phyloP scores from a whole-genome alignment of 2,329 filamentous ascomycete species.

The Nothopassalora personata region DNA sequence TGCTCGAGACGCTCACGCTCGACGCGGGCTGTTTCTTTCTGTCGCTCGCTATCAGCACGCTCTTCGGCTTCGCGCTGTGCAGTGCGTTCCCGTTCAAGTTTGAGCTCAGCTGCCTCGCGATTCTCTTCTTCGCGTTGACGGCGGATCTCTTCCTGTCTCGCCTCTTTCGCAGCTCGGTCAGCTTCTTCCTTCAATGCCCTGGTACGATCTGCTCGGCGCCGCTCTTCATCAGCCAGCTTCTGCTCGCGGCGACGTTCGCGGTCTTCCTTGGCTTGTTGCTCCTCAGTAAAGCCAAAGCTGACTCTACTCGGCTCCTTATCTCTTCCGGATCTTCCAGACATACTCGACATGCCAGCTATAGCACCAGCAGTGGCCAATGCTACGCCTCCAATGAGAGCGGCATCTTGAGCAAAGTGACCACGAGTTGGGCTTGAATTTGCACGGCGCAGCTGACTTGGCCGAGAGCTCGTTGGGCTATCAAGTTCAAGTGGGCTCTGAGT shows the following conservation, averaged over 20 bases:
- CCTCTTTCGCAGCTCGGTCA: slow-evolving; percentile 23
- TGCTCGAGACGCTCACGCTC: slow-evolving; percentile 23
- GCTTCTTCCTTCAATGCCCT: slow-evolving; percentile 34
- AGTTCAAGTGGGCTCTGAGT: slow-evolving; percentile 18
- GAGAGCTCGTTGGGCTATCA: background rate
- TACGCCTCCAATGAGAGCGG: slow-evolving; percentile 40
- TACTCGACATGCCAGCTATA: slow-evolving; percentile 23
- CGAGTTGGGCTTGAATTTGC: slow-evolving; percentile 29
- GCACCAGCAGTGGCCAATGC: slow-evolving; percentile 35
- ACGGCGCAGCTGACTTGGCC: slow-evolving; percentile 29
- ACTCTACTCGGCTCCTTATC: slow-evolving; percentile 39
- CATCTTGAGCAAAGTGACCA: slow-evolving; percentile 31
- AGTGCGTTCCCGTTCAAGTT: slow-evolving; percentile 15
- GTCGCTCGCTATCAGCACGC: slow-evolving; percentile 3
- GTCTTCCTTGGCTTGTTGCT: slow-evolving; percentile 49
- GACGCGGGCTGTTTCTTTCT: slow-evolving; percentile 2
- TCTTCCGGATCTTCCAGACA: slow-evolving; percentile 16
- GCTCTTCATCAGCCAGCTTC: slow-evolving; percentile 24
- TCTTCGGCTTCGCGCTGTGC: slow-evolving; percentile 14
- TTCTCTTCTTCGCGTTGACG: slow-evolving; percentile 27
- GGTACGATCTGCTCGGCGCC: slow-evolving; percentile 29
- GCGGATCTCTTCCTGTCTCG: slow-evolving; percentile 24
- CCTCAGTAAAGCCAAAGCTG: slow-evolving; percentile 53
- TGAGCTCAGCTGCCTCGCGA: slow-evolving; percentile 15
- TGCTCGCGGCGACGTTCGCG: slow-evolving; percentile 33